phyloP scores from a whole-genome alignment of 192 early-diverging fungal species.

The Kappamyces sp. region DNA sequence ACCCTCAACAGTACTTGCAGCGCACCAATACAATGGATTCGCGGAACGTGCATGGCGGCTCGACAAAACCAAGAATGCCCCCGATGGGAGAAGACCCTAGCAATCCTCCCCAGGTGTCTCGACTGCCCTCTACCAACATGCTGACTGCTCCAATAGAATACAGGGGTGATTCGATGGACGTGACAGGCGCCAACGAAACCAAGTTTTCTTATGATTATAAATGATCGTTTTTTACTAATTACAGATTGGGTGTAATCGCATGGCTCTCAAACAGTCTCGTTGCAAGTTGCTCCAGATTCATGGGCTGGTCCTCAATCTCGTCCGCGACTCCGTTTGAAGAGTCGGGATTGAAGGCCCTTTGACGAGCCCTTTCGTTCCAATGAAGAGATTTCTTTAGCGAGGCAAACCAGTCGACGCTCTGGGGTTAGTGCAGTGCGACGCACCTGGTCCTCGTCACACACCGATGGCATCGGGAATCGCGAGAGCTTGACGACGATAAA shows the following conservation, averaged over 20 bases:
- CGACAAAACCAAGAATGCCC: background rate
- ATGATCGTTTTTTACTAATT: background rate
- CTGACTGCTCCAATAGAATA: too few species aligned
- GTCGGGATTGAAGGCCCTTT: conserved; percentile 61
- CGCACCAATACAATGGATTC: too few species aligned
- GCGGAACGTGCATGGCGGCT: background rate
- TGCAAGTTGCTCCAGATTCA: background rate
- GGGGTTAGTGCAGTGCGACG: conserved; percentile 15
- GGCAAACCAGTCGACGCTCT: conserved; percentile 78
- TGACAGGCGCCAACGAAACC: too few species aligned
- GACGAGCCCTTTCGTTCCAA: conserved; percentile 90
- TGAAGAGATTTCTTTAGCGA: conserved; percentile 78
- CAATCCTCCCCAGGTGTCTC: too few species aligned
- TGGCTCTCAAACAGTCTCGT: too few species aligned
- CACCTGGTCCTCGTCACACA: conserved; percentile 64
- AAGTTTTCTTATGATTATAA: too few species aligned
- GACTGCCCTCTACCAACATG: too few species aligned
- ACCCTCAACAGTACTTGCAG: too few species aligned
- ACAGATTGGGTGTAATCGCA: background rate
- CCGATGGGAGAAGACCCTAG: background rate
- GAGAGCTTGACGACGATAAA: conserved; percentile 83
- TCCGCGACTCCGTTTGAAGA: background rate
- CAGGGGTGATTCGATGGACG: too few species aligned
- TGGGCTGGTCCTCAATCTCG: too few species aligned
- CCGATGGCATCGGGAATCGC: conserved; percentile 84